Evolutionary conservation across 257 asterid species (phyloP), one percentile per base, ranked within the genome.

Genomic region (Marsdenia floribunda): DNA sequence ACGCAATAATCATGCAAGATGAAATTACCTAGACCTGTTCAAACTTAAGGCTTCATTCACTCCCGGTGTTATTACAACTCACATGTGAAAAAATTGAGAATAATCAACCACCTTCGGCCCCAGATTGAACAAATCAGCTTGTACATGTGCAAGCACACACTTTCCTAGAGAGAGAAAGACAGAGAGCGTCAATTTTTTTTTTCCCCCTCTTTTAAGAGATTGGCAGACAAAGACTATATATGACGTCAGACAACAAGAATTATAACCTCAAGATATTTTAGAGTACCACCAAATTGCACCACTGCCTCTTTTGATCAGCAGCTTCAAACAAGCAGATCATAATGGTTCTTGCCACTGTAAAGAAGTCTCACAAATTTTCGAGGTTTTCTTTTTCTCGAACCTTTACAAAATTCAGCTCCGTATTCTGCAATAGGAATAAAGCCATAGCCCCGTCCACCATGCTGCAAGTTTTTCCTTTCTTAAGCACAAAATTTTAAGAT

Each of bases 401-500:
- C 88, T 85, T 82, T 81, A 16, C 75, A 82, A 82, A 89, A 89
- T 81, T 91, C 91, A 0, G 88, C 80, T 72, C 99, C 99, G 61
- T 94, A 94, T 82, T 94, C 97, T 80, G 96, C 97, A 83, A 94
- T 94, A 4, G 98, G 97, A 78, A 92, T 87, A 85, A 90, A 92
- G 76, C 97, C 96, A 19, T 81, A 81, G 40, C 99, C 99, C 79
- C 88, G 42, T 73, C 97, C 91, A 71, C 96, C 88, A 61, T 85
- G 95, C 99, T 92, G 90, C 91, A 84, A 64, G 79, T 78, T 38
- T 66, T 65, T 38, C 50, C 16, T 19, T 3, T 40, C 13, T 38
- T 38, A 18, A 35, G 50, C 44, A 19, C 2, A n/a, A 13, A 18
- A 18, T 14, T 2, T 1, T 38, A 52, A 66, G 33, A 66, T 1